Conservation (phyloP, 2,329 filamentous ascomycete genomes). For the Orbilia javanica region DNA sequence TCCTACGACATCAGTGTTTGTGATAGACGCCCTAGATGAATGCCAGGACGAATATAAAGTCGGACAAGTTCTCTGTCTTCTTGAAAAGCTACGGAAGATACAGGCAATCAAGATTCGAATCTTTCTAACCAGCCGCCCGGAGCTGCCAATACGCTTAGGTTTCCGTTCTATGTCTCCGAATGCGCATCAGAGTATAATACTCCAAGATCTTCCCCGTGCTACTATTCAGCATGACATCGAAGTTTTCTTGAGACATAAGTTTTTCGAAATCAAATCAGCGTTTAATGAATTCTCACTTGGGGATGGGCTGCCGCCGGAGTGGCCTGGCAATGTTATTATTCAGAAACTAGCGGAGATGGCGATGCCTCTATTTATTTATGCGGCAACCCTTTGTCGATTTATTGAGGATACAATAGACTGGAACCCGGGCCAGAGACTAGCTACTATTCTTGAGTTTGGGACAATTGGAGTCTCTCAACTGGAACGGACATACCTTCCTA, state of each 20-base stretch:
- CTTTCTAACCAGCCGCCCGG: slow-evolving; percentile 61
- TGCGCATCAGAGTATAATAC: slow-evolving; percentile 28
- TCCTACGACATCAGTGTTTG: slow-evolving; percentile 37
- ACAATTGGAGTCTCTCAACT: slow-evolving; percentile 13
- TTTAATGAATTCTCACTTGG: slow-evolving; percentile 14
- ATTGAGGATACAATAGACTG: slow-evolving; percentile 44
- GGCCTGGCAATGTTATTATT: slow-evolving; percentile 58
- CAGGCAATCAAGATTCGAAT: slow-evolving; percentile 39
- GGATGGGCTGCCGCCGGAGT: neutral
- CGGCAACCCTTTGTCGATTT: slow-evolving; percentile 62
- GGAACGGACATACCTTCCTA: slow-evolving; percentile 18
- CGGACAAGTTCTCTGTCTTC: slow-evolving; percentile 45
- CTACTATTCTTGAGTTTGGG: slow-evolving; percentile 17
- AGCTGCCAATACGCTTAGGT: slow-evolving; percentile 57
- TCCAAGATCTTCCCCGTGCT: slow-evolving; percentile 48
- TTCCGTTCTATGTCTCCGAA: slow-evolving; percentile 47
- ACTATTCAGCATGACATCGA: slow-evolving; percentile 61
- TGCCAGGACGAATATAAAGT: slow-evolving; percentile 59
- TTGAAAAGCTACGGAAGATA: slow-evolving; percentile 33
- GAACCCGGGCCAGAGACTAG: slow-evolving; percentile 29
- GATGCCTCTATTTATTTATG: slow-evolving; percentile 62
- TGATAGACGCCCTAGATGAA: slow-evolving; percentile 63
- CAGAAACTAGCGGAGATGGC: slow-evolving; percentile 58
- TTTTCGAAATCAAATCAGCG: slow-evolving; percentile 43
- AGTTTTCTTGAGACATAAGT: slow-evolving; percentile 58